phyloP scores from a whole-genome alignment of 345 rosid genomes.

The Hibiscus tridactylites region DNA sequence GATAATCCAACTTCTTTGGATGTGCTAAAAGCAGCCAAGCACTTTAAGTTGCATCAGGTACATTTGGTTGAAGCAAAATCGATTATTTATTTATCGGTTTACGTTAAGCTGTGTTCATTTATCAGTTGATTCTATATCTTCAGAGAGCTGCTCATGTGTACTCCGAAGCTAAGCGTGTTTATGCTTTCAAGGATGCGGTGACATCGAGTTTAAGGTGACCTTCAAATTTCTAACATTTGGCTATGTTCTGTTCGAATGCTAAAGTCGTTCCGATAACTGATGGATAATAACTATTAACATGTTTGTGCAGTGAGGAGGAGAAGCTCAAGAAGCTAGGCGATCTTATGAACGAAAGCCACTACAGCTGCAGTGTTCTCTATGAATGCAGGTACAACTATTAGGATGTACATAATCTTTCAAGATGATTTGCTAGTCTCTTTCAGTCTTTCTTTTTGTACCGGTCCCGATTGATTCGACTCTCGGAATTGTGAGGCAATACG shows the following conservation, averaged over 20 bases:
- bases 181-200: constrained; percentile 80
- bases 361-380: too few relatives aligned
- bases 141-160: constrained; percentile 94
- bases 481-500: too few relatives aligned
- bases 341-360: too few relatives aligned
- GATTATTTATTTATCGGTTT: background rate
- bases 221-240: background rate
- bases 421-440: too few relatives aligned
- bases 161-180: constrained; percentile 83
- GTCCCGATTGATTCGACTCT: too few relatives aligned
- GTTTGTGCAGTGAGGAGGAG: too few relatives aligned
- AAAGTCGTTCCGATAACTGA: background rate
- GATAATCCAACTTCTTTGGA: constrained; percentile 64
- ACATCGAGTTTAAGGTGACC: constrained; percentile 54
- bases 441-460: too few relatives aligned
- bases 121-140: constrained; percentile 6
- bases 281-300: background rate
- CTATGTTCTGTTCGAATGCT: background rate
- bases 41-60: constrained; percentile 85
- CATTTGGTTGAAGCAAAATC: background rate
- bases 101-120: background rate
- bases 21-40: constrained; percentile 70
- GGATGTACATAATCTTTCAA: too few relatives aligned
- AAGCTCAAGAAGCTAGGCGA: too few relatives aligned
- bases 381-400: too few relatives aligned